Evolutionary conservation across 345 rosid genomes (phyloP), one percentile per base, ranked within the genome.

Genomic region (Brassica napus): DNA sequence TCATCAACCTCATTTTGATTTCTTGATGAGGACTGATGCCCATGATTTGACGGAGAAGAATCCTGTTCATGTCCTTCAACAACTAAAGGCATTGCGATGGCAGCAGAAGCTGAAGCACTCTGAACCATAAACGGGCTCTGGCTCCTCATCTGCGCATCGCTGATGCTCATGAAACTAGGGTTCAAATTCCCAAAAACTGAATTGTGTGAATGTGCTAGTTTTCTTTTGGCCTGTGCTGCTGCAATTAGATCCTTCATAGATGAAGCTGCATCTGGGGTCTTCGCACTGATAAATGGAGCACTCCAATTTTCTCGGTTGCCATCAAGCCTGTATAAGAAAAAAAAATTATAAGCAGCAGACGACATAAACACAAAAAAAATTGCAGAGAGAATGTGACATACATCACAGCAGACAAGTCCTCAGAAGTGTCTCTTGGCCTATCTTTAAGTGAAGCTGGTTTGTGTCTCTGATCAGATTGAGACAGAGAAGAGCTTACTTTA

Each of bases 201-300:
- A 59, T 82, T 84, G 42, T 89, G 98, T 21, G 82, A 86, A 76
- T 92, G 97, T 76, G 97, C 97, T 78, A 83, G 86, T 83, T 78
- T 89, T 82, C 98, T 89, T 84, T 93, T 96, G 57, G 92, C 99
- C 81, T 89, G 99, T 66, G 99, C 99, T 65, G 97, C 97, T 58
- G 99, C 99, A 86, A 96, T 93, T 68, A 96, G 90, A 89, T 88
- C 82, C 88, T 90, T 93, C 97, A 96, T 88, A 63, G 99, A 88
- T 47, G 83, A 64, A 78, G 79, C 78, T 68, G 94, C 85, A 79
- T 93, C 96, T 39, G 88, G 85, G 75, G 92, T 88, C 84, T 71
- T 91, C 68, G 84, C 82, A 77, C 81, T 85, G 16, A 60, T 67
- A 76, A 88, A 71, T 21, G 80, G 79, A 73, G 75, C 67, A 74